These are phyloP conservation scores for Diphasiastrum complanatum DNA, from an alignment of 83 land plant genomes.

Conservation along the genomic window DNA sequence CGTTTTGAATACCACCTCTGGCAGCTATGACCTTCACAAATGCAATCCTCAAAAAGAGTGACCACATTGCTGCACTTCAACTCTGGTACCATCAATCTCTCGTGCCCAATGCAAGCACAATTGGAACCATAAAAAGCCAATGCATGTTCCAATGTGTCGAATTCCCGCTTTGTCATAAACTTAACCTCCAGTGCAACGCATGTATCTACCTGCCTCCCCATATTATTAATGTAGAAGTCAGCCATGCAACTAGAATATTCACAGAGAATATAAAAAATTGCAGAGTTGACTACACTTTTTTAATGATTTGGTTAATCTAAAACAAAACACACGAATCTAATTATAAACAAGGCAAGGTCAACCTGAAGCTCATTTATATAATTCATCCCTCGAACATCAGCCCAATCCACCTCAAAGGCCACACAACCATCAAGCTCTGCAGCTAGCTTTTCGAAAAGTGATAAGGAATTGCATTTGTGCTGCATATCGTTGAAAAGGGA, in stretches of 20 bases:
- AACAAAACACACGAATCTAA: neutral
- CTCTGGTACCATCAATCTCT: neutral
- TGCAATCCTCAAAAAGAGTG: no score
- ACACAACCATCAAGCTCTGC: constrained; percentile 81
- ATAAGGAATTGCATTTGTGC: constrained; percentile 38
- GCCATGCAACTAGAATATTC: neutral
- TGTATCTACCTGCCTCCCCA: constrained; percentile 68
- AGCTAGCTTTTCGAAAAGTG: constrained; percentile 40
- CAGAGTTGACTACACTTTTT: neutral
- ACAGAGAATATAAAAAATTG: neutral
- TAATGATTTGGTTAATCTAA: constrained; percentile 1
- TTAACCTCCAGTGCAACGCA: constrained; percentile 76
- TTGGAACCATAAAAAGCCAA: constrained; percentile 45
- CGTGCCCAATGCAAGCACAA: constrained; percentile 22
- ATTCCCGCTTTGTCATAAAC: constrained; percentile 79
- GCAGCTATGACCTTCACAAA: no score
- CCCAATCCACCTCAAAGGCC: constrained; percentile 84
- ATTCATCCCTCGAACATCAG: constrained; percentile 79
- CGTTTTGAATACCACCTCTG: no score
- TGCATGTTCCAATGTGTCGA: constrained; percentile 74
- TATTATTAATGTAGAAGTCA: neutral
- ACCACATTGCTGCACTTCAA: neutral
- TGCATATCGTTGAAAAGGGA: constrained; percentile 45
- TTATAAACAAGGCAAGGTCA: constrained; percentile 4
- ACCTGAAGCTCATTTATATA: constrained; percentile 94